These are phyloP conservation scores for Alloascoidea hylecoeti DNA, from an alignment of 805 yeast species.

Conservation along the genomic window DNA sequence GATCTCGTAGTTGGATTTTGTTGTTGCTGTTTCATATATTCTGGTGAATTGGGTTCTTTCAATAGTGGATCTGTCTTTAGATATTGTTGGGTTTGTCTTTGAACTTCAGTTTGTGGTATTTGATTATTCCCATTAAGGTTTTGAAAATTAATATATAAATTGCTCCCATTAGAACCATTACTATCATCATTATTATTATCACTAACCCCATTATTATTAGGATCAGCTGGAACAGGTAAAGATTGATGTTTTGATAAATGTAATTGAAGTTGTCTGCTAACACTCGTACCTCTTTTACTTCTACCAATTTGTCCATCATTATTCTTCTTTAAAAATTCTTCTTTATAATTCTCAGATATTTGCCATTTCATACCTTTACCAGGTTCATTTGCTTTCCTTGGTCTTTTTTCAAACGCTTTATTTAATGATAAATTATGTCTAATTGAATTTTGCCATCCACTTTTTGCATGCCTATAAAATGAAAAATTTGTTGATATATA, in stretches of 20 bases:
- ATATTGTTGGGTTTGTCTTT: conserved; percentile 8
- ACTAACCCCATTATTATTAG: neutral
- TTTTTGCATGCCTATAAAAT: conserved; percentile 78
- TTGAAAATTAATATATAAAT: no score
- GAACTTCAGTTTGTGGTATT: conserved; percentile 5
- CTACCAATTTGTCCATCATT: conserved; percentile 41
- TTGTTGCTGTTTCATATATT: conserved; percentile 3
- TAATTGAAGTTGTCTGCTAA: conserved; percentile 5
- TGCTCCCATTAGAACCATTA: neutral
- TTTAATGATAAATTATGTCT: conserved; percentile 89
- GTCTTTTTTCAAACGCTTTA: conserved; percentile 96
- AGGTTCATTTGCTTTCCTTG: conserved; percentile 89
- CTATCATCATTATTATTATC: neutral
- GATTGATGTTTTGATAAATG: conserved; percentile 5
- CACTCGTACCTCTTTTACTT: conserved; percentile 7
- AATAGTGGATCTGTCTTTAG: conserved; percentile 11
- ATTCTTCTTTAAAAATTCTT: conserved; percentile 73
- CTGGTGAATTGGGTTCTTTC: conserved; percentile 6
- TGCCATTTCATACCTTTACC: conserved; percentile 99
- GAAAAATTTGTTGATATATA: conserved; percentile 86
- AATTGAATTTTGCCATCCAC: conserved; percentile 98
- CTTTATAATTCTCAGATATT: conserved; percentile 70
- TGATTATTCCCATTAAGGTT: neutral
- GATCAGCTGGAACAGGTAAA: conserved; percentile 1
- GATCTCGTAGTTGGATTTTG: neutral